Evolutionary conservation across 352 stramenopile species (phyloP).

Genomic region (Aphanomyces invadans): DNA sequence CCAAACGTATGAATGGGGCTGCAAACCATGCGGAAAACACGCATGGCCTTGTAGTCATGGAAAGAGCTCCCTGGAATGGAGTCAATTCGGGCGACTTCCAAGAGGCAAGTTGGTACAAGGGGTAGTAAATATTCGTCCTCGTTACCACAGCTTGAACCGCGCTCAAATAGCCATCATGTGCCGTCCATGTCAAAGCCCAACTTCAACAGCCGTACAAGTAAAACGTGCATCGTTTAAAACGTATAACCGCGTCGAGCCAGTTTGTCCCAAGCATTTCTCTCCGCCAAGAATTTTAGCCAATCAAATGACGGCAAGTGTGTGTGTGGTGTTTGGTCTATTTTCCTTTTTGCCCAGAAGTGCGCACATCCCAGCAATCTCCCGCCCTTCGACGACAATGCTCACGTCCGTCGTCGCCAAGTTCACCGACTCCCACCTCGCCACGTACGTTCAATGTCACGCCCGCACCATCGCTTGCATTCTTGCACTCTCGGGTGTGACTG

Average conservation of each 20-base stretch:
- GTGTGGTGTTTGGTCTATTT: conserved; percentile 5
- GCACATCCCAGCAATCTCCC: background rate
- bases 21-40: too few relatives aligned
- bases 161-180: too few relatives aligned
- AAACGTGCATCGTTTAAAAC: background rate
- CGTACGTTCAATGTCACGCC: conserved; percentile 6
- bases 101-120: too few relatives aligned
- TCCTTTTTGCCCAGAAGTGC: background rate
- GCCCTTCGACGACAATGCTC: background rate
- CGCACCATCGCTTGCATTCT: conserved; percentile 4
- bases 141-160: too few relatives aligned
- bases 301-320: background rate
- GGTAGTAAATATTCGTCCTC: too few relatives aligned
- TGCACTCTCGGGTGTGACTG: conserved; percentile 12
- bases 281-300: background rate
- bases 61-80: too few relatives aligned
- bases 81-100: too few relatives aligned
- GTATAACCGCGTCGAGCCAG: background rate
- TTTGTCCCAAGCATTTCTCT: background rate
- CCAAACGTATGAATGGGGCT: too few relatives aligned
- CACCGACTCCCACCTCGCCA: background rate
- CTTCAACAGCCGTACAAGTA: background rate
- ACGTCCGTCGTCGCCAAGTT: background rate
- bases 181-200: too few relatives aligned
- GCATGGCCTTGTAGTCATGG: too few relatives aligned